Percentiles rank a stretch among this genome's conserved stretches.
phyloP scores from a whole-genome alignment of 2,329 filamentous ascomycete species.

The Zymoseptoria passerinii region DNA sequence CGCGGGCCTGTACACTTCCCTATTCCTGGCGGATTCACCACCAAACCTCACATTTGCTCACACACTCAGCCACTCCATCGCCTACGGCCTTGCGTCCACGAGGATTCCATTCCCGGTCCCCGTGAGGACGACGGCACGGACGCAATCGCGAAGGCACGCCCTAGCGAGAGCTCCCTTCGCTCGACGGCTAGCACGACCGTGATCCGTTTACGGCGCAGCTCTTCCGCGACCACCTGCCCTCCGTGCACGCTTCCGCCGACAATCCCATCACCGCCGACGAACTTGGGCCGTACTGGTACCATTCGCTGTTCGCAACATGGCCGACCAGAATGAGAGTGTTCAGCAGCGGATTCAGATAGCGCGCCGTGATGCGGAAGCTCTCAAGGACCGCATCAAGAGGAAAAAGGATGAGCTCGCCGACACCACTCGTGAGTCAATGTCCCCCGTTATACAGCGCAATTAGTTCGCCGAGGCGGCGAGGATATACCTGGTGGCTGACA shows the following conservation, averaged over 20 bases:
- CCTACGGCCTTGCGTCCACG: neutral
- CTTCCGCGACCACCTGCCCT: constrained; percentile 5
- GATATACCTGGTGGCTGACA: constrained; percentile 11
- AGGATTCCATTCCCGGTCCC: neutral
- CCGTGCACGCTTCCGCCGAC: constrained; percentile 6
- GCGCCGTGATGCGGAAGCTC: constrained; percentile 90
- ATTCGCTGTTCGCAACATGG: constrained; percentile 28
- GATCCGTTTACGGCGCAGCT: constrained; percentile 9
- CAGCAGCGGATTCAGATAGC: constrained; percentile 77
- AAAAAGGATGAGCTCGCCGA: constrained; percentile 99
- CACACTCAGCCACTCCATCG: neutral
- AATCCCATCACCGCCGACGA: constrained; percentile 6
- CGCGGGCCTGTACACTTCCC: neutral
- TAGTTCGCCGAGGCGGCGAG: neutral
- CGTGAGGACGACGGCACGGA: neutral
- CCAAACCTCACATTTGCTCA: neutral
- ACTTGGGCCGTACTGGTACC: constrained; percentile 4
- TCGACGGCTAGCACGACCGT: constrained; percentile 1
- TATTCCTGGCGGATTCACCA: neutral
- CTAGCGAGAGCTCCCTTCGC: neutral
- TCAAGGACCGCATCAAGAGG: constrained; percentile 93
- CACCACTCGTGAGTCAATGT: constrained; percentile 71
- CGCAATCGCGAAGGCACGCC: neutral
- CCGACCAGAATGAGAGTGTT: constrained; percentile 44
- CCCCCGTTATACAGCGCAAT: neutral